Conservation (phyloP, 2,329 filamentous ascomycete species). For the Trichophyton simii region DNA sequence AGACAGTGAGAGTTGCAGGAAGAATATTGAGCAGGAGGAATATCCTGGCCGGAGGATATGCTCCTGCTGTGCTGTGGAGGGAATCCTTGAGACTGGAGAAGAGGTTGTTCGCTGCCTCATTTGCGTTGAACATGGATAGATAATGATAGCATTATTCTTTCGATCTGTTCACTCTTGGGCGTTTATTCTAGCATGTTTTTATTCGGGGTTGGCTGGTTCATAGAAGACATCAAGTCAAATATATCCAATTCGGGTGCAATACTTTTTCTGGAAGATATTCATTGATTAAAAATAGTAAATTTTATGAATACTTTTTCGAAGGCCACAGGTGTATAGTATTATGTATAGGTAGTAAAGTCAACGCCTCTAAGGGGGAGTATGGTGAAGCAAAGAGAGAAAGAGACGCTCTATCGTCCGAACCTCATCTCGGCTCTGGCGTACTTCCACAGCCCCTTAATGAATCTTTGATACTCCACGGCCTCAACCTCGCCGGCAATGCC, state of each 20-base stretch:
- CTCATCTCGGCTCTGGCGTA: conserved; percentile 83
- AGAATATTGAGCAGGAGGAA: conserved; percentile 6
- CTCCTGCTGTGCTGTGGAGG: conserved; percentile 30
- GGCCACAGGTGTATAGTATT: no score
- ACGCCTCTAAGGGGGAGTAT: neutral
- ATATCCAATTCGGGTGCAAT: neutral
- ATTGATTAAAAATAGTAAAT: neutral
- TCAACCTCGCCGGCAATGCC: conserved; percentile 26
- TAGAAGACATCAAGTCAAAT: no score
- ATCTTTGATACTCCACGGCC: conserved; percentile 80
- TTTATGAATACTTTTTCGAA: neutral
- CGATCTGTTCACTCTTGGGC: no score
- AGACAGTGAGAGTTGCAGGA: neutral
- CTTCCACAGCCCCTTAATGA: conserved; percentile 69
- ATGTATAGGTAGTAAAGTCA: neutral
- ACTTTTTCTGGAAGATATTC: neutral
- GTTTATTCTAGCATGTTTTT: neutral
- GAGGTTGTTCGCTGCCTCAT: conserved; percentile 29
- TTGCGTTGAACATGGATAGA: conserved; percentile 19
- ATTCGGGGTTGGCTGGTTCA: neutral
- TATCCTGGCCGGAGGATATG: conserved; percentile 23
- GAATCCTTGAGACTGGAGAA: conserved; percentile 24
- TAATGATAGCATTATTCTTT: neutral
- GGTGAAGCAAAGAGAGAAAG: neutral
- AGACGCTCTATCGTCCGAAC: conserved; percentile 46